Evolutionary conservation across 2,329 filamentous ascomycete species (phyloP), one percentile per base, ranked within the genome.

Genomic region (Fusarium hostae): DNA sequence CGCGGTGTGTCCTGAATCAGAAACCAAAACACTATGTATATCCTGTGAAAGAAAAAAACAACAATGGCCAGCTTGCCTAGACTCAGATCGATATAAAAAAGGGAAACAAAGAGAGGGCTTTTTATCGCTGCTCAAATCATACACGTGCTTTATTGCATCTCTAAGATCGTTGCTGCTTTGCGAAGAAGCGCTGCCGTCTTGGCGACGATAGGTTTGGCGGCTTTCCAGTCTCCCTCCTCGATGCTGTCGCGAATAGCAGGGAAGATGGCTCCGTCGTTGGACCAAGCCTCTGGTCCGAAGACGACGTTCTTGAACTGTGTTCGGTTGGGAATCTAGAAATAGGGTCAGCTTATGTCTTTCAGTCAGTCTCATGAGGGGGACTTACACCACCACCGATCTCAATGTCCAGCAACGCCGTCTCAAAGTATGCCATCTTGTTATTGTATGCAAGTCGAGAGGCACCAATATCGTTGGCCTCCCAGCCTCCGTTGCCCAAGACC

Each of bases 291-390:
- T 1, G 96, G 96, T 3, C 93, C 95, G 79, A 95, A 97, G 62
- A 99, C 84, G 77, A 97, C 88, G 81, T 98, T 96, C 81, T 97
- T 97, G 86, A 94, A 99, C 82, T 98, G 96, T 9, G 92, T 93
- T 71, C 95, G 91, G 75, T 94, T 94, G 41, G 93, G 93, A 8
- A 97, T 88, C 92, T 94, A n/a, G 34, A 63, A 12, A 20, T 50
- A 10, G 55, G 61, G 72, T 77, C 55, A 76, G 62, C 41, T 32
- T 39, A 5, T 11, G 51, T 51, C 22, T 28, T 30, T 30, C 24
- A 20, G 20, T 48, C 43, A 34, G 28, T 24, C 12, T 58, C 35
- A 35, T 55, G 37, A 15, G 54, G n/a, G 34, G 50, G 60, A 90
- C 93, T 86, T 88, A 97, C 92, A 65, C 94, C 94, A 70, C 90